Evolutionary conservation across 2,329 filamentous ascomycete species (phyloP), one percentile per base, ranked within the genome.

Genomic region (Byssochlamys sp.): DNA sequence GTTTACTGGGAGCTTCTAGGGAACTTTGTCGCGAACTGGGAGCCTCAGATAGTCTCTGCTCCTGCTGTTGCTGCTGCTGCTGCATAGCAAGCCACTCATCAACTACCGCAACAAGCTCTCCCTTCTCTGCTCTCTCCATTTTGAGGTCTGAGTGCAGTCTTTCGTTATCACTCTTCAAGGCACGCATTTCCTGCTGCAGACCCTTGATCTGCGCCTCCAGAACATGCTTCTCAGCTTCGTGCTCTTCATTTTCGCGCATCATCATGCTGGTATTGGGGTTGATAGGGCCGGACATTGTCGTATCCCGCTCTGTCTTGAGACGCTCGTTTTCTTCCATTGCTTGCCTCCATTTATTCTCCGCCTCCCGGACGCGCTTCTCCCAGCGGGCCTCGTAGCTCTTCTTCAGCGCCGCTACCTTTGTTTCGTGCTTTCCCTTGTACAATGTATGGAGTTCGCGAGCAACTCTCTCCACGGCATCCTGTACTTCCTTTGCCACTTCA

Each of bases 391-490:
- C 90, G 75, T 97, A 86, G 67, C 81, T 84, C 66, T 85, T 84
- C 70, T 86, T 97, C 62, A 99, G 80, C 3, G 91, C 92, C 0
- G 89, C 84, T 51, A 97, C 92, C 78, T 99, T 99, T 61, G 87
- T 90, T 77, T 97, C 92, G 71, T 99, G 94, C 77, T 99, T 99
- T 69, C 88, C 86, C 77, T 96, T 97, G 81, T 99, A 99, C 10
- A 96, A 81, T 0, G 87, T 82, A 71, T 99, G 94, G 48, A 99
- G 81, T 69, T 99, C 94, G 29, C 90, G 84, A n/a, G 92, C 91
- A 48, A 97, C 91, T 63, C 91, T 90, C 73, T 96, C 90, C 25
- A 92, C 88, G 1, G 88, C 88, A 51, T 89, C 80, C 68, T 96
- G 91, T 54, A 96, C 88, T 62, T 95, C 90, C 45, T 77, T 73